Base-by-base conservation (phyloP, 2,329 filamentous ascomycete species). In the Macrophomina pseudophaseolina region DNA sequence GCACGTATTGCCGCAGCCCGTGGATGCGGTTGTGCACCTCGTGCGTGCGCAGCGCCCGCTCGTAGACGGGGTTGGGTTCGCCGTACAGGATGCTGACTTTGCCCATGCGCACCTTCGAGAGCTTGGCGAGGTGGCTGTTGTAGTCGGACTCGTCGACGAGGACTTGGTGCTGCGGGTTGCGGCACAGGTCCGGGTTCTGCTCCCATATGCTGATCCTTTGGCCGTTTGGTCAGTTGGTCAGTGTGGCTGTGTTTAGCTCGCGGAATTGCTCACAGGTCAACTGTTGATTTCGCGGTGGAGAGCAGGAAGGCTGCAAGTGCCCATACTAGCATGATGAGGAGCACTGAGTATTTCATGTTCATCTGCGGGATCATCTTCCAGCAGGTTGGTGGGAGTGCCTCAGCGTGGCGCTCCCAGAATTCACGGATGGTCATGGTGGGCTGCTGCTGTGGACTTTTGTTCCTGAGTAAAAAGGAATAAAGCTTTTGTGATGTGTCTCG, bases 41-140 rank as follows among this genome's bases (percentile, higher is more conserved):
- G 65, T 81, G 78, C 28, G 70, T 77, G 16, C 71, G 69, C 28
- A 80, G 67, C 4, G 77, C 78, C 16, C 71, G 70, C 56, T 79
- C 75, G 66, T 78, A 79, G 16, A 76, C 68, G 7, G 71, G 51
- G 60, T 69, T 64, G 33, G 23, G 42, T 23, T 23, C 53, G 23
- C 46, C 54, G 58, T 69, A 70, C 3, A 66, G 65, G 33, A 66
- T 48, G 16, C 63, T 64, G 12, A 66, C 63, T 54, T 69, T 70
- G 38, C 42, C 56, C 6, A 60, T 60, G 40, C 51, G 40, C 33
- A 53, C 52, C 1, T 32, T 33, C n/a, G 52, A 54, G 3, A 12
- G 7, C 0, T 32, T 12, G 9, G 40, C 32, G 23, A 60, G 63
- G 28, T 40, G 23, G 23, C 23, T 14, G 49, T 65, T 63, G 42